Evolutionary conservation across 2,329 filamentous ascomycete genomes (phyloP), one percentile per base, ranked within the genome.

Genomic region (Ciborinia camelliae): DNA sequence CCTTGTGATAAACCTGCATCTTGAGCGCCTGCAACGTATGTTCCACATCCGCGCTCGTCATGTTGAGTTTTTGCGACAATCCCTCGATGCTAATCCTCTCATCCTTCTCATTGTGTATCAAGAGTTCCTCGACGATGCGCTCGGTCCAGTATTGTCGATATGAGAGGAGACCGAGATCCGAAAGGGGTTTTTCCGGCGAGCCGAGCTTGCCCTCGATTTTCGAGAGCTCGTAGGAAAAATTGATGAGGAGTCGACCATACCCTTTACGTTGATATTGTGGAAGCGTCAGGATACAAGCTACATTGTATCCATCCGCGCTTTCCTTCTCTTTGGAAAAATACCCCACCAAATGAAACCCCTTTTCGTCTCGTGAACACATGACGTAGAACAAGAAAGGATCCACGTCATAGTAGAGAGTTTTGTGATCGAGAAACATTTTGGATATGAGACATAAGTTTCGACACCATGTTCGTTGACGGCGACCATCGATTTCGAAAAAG

Each of bases 321-420:
- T 99, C 95, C 72, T 99, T 99, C 77, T 99, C 95, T 76, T 99
- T 99, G 64, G 91, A 96, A 77, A 99, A 99, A 75, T 97, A 99
- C n/a, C 95, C 95, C n/a, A 99, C 91, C 58, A 99, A 85, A 74
- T 98, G 95, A 73, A 90, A 95, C 18, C 95, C 95, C 72, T 92
- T 89, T 58, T 96, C 92, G 69, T 93, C 91, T 70, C 90, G 87
- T 48, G 88, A 89, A 32, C 91, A 91, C 94, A 99, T 97, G 76
- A 97, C 94, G 78, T 99, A 99, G 80, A 99, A 99, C 43, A 99
- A 80, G 75, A 99, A 99, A 0, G 95, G 95, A 69, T 99, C 95
- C n/a, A 99, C 95, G 72, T 99, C 95, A 79, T 99, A 99, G 81
- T 97, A 99, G 9, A 99, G 86, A 6, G 95, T 98, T 78, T 99